These are phyloP conservation scores for Nicotiana knightiana DNA, from an alignment of 257 asterid genomes.

Conservation along the genomic window DNA sequence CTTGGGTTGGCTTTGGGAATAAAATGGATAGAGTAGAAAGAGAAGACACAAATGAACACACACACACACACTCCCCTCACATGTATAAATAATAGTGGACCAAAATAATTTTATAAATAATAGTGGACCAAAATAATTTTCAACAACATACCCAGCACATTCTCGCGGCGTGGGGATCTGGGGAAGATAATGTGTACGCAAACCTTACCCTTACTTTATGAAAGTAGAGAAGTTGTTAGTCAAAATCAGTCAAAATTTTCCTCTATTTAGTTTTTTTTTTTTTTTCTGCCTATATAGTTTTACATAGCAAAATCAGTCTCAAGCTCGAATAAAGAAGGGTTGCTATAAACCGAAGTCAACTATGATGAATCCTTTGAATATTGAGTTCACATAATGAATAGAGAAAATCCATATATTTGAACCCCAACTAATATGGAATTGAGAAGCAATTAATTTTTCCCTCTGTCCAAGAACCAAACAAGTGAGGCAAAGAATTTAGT, in stretches of 20 bases:
- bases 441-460: background rate
- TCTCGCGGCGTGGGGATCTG: no score
- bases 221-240: no score
- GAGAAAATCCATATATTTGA: background rate
- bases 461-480: background rate
- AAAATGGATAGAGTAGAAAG: slow-evolving; percentile 5
- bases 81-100: background rate
- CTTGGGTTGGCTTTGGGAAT: background rate
- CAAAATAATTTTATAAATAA: background rate
- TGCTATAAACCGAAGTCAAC: background rate
- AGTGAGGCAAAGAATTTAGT: background rate
- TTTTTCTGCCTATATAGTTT: background rate
- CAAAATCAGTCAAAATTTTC: background rate
- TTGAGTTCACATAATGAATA: background rate
- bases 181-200: no score
- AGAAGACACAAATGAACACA: background rate
- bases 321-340: background rate
- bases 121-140: background rate
- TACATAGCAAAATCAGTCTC: background rate
- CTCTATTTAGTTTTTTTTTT: background rate
- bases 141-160: no score
- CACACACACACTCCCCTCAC: background rate
- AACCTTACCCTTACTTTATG: fast-evolving
- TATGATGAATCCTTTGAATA: background rate
- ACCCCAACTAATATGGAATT: background rate